A percentile compares a stretch with the other conserved stretches of the same genome.
Evolutionary conservation across 2,329 filamentous ascomycete genomes (phyloP).

Genomic region (Torrubiellomyces zombiae): DNA sequence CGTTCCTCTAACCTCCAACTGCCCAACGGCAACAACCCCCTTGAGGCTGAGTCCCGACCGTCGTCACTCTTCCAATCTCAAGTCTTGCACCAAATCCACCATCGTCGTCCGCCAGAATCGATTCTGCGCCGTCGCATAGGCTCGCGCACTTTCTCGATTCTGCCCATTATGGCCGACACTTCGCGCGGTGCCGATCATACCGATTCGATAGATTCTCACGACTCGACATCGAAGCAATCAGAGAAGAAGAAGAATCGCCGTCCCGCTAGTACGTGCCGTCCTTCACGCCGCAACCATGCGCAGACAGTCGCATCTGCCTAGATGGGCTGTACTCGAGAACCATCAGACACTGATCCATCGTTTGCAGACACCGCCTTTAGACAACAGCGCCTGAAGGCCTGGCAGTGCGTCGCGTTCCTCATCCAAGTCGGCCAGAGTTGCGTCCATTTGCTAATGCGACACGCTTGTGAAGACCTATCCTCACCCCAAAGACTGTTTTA

Average conservation of each 20-base stretch:
- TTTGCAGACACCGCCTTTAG: constrained; percentile 82
- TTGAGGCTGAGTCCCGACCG: no score
- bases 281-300: constrained; percentile 2
- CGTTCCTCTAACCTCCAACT: no score
- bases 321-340: no score
- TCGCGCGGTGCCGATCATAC: constrained; percentile 25
- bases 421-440: no score
- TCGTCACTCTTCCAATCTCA: no score
- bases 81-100: no score
- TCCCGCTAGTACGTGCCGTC: constrained; percentile 59
- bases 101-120: no score
- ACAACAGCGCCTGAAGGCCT: constrained; percentile 93
- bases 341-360: no score
- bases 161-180: constrained; percentile 29
- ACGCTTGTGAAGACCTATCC: constrained; percentile 81
- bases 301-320: no score
- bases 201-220: constrained; percentile 39
- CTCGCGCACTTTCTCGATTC: constrained; percentile 6
- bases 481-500: constrained; percentile 85
- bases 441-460: no score
- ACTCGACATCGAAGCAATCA: constrained; percentile 32
- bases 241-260: constrained; percentile 82
- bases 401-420: constrained; percentile 62
- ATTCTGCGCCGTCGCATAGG: constrained; percentile 4
- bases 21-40: no score